These are phyloP conservation scores for Botryobasidium botryosum DNA, from an alignment of 768 basidiomycete genomes.

Conservation along the genomic window DNA sequence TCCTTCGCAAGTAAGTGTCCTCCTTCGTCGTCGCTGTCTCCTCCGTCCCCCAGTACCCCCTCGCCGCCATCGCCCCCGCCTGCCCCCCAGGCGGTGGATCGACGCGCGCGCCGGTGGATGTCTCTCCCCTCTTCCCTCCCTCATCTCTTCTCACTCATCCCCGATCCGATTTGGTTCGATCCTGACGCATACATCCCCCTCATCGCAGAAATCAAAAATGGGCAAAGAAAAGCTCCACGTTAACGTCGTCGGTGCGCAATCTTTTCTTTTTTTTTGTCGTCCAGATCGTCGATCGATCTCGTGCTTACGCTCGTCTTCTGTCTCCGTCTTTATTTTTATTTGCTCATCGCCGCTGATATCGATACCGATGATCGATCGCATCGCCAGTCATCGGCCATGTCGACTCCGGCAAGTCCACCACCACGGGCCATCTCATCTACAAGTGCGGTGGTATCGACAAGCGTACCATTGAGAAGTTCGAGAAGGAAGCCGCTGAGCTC, in stretches of 20 bases:
- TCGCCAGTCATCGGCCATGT: constrained; percentile 86
- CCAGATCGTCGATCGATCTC: constrained; percentile 3
- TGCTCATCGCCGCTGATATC: constrained; percentile 15
- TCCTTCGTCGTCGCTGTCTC: no score
- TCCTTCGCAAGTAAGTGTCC: no score
- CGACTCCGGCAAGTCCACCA: constrained; percentile 99
- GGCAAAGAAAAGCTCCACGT: constrained; percentile 94
- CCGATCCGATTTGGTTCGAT: no score
- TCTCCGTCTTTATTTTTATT: constrained; percentile 7
- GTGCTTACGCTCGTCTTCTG: constrained; percentile 11
- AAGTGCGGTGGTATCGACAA: constrained; percentile 99
- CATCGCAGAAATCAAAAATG: constrained; percentile 44
- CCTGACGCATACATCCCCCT: no score
- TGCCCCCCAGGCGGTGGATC: no score
- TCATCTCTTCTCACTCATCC: no score
- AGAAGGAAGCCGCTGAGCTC: constrained; percentile 99
- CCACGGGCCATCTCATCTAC: constrained; percentile 99
- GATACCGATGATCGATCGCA: no score
- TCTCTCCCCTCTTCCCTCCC: no score
- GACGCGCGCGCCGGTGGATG: no score
- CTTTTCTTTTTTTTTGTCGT: constrained; percentile 16
- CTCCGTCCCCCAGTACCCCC: no score
- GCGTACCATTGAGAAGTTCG: constrained; percentile 99
- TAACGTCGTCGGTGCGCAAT: constrained; percentile 85
- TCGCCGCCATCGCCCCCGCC: no score